Evolutionary conservation across 1,139 yeast species (phyloP), one percentile per base, ranked within the genome.

Genomic region (Tardiomyces depauwii): DNA sequence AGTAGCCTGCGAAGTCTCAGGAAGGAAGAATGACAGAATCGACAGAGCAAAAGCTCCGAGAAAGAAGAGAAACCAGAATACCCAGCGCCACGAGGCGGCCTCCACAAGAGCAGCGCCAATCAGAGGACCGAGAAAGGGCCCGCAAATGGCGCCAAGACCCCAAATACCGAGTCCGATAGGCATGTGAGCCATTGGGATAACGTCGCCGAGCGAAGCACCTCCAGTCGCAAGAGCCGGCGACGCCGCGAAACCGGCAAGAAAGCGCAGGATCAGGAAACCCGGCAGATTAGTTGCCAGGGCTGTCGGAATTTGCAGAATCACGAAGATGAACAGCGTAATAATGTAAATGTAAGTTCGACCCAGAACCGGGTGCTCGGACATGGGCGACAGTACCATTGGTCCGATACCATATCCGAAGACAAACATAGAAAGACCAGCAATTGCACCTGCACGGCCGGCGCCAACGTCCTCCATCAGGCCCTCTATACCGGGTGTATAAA

Each of bases 221-320:
- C 91, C 95, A 54, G 85, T 78, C 2, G 94, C 80, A 59, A 88
- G 71, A 0, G 94, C 88, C 3, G 96, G 96, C 2, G 91, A 78
- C 0, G 93, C 85, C 48, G 83, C 72, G 32, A 82, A 71, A 2
- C 96, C 96, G 38, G 88, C 75, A 55, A 88, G 76, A 60, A 87
- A 84, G 55, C 96, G 71, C 45, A 85, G 66, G 1, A 86, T 82
- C 43, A 85, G 67, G 21, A 68, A 55, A 1, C 62, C 58, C 2
- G 63, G 61, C 39, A 81, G 71, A 52, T 78, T 78, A 27, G 70
- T 63, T 1, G 78, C 66, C 44, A 80, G 67, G 1, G 68, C 67
- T 2, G 64, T 56, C 6, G 66, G 66, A 77, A 79, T 71, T 45
- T 77, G 76, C 51, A 79, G 68, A 18, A 78, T 63, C 62, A 71